These are phyloP conservation scores for Hypoxylon fuscum DNA, from an alignment of 495 filamentous ascomycete genomes.

Conservation along the genomic window DNA sequence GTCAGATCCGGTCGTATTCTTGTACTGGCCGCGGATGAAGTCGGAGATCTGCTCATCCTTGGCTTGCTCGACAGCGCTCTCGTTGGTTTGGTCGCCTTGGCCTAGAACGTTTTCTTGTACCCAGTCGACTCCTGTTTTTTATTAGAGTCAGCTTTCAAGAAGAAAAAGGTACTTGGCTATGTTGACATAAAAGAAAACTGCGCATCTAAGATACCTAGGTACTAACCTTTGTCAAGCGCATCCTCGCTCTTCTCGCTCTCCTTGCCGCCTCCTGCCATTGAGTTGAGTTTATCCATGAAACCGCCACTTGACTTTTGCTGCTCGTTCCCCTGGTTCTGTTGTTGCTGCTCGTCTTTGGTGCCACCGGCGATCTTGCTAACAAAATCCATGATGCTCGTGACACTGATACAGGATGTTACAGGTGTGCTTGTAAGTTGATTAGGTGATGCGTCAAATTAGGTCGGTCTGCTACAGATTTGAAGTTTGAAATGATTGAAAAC, in stretches of 20 bases:
- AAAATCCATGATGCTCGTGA: constrained; percentile 48
- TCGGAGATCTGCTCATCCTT: constrained; percentile 76
- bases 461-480: too few species aligned
- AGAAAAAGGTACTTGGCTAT: constrained; percentile 15
- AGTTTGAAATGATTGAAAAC: too few species aligned
- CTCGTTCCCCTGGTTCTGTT: constrained; percentile 6
- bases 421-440: too few species aligned
- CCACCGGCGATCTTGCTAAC: constrained; percentile 49
- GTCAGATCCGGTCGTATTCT: constrained; percentile 67
- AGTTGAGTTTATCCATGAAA: constrained; percentile 68
- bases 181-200: not conserved
- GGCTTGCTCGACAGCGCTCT: constrained; percentile 75
- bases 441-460: not conserved
- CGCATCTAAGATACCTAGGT: not conserved
- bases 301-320: constrained; percentile 47
- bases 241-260: constrained; percentile 78
- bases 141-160: constrained; percentile 7
- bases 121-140: constrained; percentile 67
- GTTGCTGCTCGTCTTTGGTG: constrained; percentile 26
- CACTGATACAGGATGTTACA: not conserved
- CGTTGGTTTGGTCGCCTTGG: constrained; percentile 72
- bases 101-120: constrained; percentile 74
- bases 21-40: constrained; percentile 70
- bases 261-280: constrained; percentile 68
- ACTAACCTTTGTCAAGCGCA: constrained; percentile 67